phyloP scores from a whole-genome alignment of 805 yeast genomes.

The Yarrowia alimentaria region DNA sequence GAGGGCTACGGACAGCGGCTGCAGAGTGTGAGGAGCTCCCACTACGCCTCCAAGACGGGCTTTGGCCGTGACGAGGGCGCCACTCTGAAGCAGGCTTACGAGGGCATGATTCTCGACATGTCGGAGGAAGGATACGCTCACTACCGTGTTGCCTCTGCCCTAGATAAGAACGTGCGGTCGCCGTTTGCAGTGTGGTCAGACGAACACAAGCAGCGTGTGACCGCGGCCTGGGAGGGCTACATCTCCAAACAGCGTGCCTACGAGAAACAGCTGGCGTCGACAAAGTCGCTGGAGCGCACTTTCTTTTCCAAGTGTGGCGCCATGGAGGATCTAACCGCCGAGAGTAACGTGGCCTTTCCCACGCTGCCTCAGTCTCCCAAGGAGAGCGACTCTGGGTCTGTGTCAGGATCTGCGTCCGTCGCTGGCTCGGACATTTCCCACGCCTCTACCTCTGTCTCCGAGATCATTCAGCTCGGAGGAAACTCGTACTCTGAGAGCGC shows the following conservation, averaged over 20 bases:
- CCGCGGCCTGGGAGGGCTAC: constrained; percentile 53
- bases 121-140: constrained; percentile 55
- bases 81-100: constrained; percentile 56
- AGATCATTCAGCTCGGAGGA: constrained; percentile 35
- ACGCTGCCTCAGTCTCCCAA: constrained; percentile 22
- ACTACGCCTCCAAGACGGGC: constrained; percentile 43
- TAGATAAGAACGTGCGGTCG: constrained; percentile 54
- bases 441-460: not conserved
- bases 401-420: not conserved
- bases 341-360: constrained; percentile 23
- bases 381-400: not conserved
- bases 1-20: constrained; percentile 59
- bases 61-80: constrained; percentile 56
- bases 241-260: constrained; percentile 50
- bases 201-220: constrained; percentile 64
- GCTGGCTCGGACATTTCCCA: not conserved
- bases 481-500: constrained; percentile 40
- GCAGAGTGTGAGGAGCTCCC: constrained; percentile 43
- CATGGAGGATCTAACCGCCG: constrained; percentile 50
- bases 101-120: constrained; percentile 52
- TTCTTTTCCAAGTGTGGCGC: constrained; percentile 71
- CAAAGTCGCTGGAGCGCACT: constrained; percentile 50
- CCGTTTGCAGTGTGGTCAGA: constrained; percentile 71
- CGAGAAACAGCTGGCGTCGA: constrained; percentile 47
- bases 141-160: constrained; percentile 55